These are phyloP conservation scores for Ceratobasidium sp. DNA, from an alignment of 1,284 basidiomycete species.

Conservation along the genomic window DNA sequence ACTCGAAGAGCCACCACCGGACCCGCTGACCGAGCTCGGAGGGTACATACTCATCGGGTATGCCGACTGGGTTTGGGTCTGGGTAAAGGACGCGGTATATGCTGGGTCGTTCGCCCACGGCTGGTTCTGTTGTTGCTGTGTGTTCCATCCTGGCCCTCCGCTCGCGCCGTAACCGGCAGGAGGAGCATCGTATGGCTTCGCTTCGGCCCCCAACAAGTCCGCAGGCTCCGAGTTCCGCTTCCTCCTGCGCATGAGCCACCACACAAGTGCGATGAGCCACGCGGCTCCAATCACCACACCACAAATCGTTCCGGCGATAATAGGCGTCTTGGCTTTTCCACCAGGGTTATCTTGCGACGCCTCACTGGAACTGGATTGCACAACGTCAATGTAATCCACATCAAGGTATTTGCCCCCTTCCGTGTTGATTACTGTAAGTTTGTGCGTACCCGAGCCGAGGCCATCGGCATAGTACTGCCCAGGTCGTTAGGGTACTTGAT, in stretches of 20 bases:
- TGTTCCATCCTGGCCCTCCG: slow-evolving; percentile 17
- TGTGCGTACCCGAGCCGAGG: slow-evolving; percentile 27
- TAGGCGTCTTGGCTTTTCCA: slow-evolving; percentile 9
- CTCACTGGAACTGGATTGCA: slow-evolving; percentile 2
- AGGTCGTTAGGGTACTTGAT: background rate
- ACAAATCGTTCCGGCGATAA: slow-evolving; percentile 11
- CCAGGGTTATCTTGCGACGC: slow-evolving; percentile 7
- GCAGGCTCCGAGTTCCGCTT: background rate
- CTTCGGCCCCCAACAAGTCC: slow-evolving; percentile 10
- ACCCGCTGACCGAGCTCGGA: slow-evolving; percentile 21
- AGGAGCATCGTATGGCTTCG: slow-evolving; percentile 12
- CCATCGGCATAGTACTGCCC: slow-evolving; percentile 32
- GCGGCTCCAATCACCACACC: slow-evolving; percentile 17
- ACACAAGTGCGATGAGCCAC: slow-evolving; percentile 10
- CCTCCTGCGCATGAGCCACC: slow-evolving; percentile 6
- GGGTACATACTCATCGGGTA: slow-evolving; percentile 25
- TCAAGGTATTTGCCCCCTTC: slow-evolving; percentile 13
- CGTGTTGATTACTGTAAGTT: slow-evolving; percentile 24
- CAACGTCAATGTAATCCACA: slow-evolving; percentile 29
- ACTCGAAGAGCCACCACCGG: background rate
- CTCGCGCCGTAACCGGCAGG: slow-evolving; percentile 22
- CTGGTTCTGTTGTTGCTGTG: background rate
- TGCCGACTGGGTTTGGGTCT: background rate
- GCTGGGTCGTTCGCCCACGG: slow-evolving; percentile 34
- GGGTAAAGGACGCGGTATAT: background rate